Evolutionary conservation across 2,329 filamentous ascomycete genomes (phyloP), one percentile per base, ranked within the genome.

Genomic region (Gaeumannomyces tritici): DNA sequence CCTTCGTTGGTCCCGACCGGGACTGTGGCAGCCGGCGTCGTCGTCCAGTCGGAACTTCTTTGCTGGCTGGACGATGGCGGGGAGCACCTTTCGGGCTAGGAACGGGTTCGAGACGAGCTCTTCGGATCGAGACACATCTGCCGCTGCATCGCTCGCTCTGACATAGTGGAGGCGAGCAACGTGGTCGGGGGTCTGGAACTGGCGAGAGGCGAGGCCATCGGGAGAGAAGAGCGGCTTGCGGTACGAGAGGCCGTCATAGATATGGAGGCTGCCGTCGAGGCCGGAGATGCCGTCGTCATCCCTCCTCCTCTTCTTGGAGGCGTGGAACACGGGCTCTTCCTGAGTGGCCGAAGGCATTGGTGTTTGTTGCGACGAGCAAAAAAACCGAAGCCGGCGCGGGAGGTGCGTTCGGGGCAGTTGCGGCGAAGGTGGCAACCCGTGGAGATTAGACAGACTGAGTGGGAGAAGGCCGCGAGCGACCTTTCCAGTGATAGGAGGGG

Each of bases 321-420:
- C 64, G 57, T 70, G 68, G 60, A 70, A 65, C 55, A 68, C 67
- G 21, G 70, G 70, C 55, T 66, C 64, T 63, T 73, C 70, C 33
- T 73, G 70, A 57, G 74, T 71, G 63, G 70, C 71, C 51, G 75
- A 75, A 62, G 75, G 75, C 75, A 77, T 77, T 13, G 29, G 42
- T 18, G 42, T n/a, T 9, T 51, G 42, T 24, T n/a, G 42, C 42
- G 9, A n/a, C 15, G 35, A 42, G 15, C n/a, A 18, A 42, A 4
- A 4, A 42, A 5, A 18, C 35, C 15, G 35, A 15, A 42, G 18
- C 15, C 7, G 42, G 31, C 31, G 31, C 18, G 42, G 42, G 18
- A 24, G 42, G 4, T 51, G 42, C 42, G 42, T 24, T 24, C 21
- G 21, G 42, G 1, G 11, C 18, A 24, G 42, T 21, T 21, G 21